Evolutionary conservation across 345 rosid species (phyloP).

Genomic region (Gossypium raimondii): DNA sequence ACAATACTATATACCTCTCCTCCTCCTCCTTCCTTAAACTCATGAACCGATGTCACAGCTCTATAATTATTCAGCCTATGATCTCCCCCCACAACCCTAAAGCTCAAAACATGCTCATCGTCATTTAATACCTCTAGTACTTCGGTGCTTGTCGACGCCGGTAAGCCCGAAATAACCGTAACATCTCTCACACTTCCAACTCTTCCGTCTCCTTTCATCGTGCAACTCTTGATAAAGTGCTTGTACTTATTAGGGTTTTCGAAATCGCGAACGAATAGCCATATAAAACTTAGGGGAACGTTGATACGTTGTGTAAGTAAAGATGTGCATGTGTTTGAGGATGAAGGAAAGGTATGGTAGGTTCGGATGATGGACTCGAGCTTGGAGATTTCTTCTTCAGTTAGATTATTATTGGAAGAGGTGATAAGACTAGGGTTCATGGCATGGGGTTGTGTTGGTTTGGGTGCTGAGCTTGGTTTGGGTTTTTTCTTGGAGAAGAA

Average conservation of each 20-base stretch:
- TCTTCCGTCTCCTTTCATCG: constrained; percentile 47
- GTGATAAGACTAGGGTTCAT: not conserved
- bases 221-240: constrained; percentile 75
- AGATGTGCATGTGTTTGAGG: constrained; percentile 65
- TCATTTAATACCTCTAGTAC: constrained; percentile 75
- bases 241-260: constrained; percentile 71
- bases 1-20: constrained; percentile 52
- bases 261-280: constrained; percentile 64
- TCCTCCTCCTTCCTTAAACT: constrained; percentile 36
- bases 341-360: constrained; percentile 52
- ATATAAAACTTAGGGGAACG: constrained; percentile 51
- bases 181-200: constrained; percentile 72
- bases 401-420: constrained; percentile 21
- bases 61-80: constrained; percentile 73
- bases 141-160: constrained; percentile 87
- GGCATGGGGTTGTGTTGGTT: not conserved
- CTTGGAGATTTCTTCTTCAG: constrained; percentile 44
- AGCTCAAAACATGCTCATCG: constrained; percentile 58
- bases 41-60: constrained; percentile 76
- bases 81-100: constrained; percentile 78
- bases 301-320: constrained; percentile 51
- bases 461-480: not conserved
- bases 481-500: not conserved
- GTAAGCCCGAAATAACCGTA: constrained; percentile 71
- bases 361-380: constrained; percentile 49